Evolutionary conservation across 441 rosid species (phyloP), one percentile per base, ranked within the genome.

Genomic region (Aquilaria agallochum): DNA sequence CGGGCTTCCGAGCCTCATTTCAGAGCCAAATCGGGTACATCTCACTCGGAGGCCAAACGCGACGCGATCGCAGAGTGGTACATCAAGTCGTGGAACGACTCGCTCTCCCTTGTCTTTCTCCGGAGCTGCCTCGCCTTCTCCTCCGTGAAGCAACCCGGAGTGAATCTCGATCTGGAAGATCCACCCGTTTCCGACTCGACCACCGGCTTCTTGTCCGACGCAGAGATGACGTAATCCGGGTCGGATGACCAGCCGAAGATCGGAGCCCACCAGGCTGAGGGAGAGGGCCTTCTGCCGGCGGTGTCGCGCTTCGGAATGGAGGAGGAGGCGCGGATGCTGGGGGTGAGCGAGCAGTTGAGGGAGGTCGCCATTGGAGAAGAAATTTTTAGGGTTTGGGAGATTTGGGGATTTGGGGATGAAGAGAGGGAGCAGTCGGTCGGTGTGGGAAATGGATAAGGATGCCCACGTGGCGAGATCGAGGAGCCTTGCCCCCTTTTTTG

Each of bases 31-130:
- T 36, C 2, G 42, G 5, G 7, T 1, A 36, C 1, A 20, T 20
- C 27, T 20, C 27, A 20, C 27, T 85, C 83, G 11, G 84, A 81
- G 3, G 94, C 96, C 2, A 85, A 79, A 27, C 93, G 85, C 10
- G 95, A 78, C 0, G 95, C 95, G 59, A 90, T 83, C 57, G 92
- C 86, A 1, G 93, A 90, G 69, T 85, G 91, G 72, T 83, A 87
- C 91, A 87, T 87, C 56, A 74, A 68, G 51, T 85, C 87, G 64
- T 81, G 94, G 53, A 72, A 81, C 56, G 87, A 51, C 36, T 79
- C 66, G 15, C 72, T 64, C 58, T 84, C 91, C 50, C 71, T 60
- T 2, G 80, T 86, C 85, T 82, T 85, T 78, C 45, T 76, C 60
- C 97, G 62, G 11, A 90, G 74, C 79, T 80, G 80, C 64, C 59